phyloP scores from a whole-genome alignment of 2,329 filamentous ascomycete species.

The Shiraia bambusicola region DNA sequence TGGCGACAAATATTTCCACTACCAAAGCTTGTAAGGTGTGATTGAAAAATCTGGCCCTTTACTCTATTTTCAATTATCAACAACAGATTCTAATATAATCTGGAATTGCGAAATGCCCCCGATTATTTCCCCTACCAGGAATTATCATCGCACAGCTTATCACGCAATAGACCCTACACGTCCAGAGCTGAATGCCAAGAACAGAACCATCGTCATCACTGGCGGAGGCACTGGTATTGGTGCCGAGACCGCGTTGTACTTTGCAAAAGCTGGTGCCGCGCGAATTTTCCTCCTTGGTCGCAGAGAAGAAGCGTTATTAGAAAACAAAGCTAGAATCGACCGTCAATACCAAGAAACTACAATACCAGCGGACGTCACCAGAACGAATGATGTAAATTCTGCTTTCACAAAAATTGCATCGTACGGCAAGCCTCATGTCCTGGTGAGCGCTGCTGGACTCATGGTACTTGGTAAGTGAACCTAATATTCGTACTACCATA shows the following conservation, averaged over 20 bases:
- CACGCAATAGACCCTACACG: conserved; percentile 29
- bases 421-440: conserved; percentile 12
- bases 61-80: too few relatives aligned
- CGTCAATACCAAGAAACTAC: conserved; percentile 7
- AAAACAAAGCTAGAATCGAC: conserved; percentile 35
- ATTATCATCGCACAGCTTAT: conserved; percentile 16
- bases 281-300: conserved; percentile 50
- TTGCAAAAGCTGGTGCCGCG: conserved; percentile 48
- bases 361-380: conserved; percentile 3
- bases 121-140: neutral
- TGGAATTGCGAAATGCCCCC: too few relatives aligned
- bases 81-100: too few relatives aligned
- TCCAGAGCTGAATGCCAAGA: conserved; percentile 23
- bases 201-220: conserved; percentile 37
- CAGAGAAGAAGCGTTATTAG: conserved; percentile 31
- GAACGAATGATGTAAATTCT: conserved; percentile 13
- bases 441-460: conserved; percentile 21
- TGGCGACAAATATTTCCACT: too few relatives aligned
- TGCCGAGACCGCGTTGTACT: conserved; percentile 44
- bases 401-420: conserved; percentile 7
- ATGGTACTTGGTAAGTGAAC: neutral
- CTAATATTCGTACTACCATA: neutral
- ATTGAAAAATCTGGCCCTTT: too few relatives aligned
- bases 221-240: conserved; percentile 51
- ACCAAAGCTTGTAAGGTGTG: too few relatives aligned